phyloP scores from a whole-genome alignment of 148 eudicot genomes.

The Spergularia bocconei region DNA sequence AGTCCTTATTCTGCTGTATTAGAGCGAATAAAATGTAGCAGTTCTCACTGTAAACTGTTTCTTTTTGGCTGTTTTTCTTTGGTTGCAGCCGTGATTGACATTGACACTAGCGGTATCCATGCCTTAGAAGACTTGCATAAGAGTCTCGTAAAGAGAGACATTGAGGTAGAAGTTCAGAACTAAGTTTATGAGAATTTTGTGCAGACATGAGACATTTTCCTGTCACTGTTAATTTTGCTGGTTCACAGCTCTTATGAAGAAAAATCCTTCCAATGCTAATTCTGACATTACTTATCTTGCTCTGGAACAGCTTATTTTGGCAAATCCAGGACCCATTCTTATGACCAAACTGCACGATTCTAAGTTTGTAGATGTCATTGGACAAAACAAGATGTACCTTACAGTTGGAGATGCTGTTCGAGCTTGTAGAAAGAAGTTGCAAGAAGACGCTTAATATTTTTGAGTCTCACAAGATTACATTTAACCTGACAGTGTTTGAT shows the following conservation, averaged over 20 bases:
- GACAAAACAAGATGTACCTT: conserved; percentile 56
- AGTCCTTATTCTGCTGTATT: not conserved
- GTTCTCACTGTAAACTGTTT: not conserved
- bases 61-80: not conserved
- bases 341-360: conserved; percentile 54
- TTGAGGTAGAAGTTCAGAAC: conserved; percentile 36
- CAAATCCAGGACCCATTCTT: conserved; percentile 58
- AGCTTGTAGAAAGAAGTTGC: conserved; percentile 23
- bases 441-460: conserved; percentile 34
- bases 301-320: conserved; percentile 45
- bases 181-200: not conserved
- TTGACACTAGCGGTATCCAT: conserved; percentile 73
- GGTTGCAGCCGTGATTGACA: conserved; percentile 67
- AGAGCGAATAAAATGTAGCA: not conserved
- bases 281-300: not conserved
- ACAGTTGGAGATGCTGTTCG: conserved; percentile 59
- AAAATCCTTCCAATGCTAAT: not conserved
- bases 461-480: not conserved
- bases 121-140: conserved; percentile 56
- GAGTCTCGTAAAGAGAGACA: conserved; percentile 49
- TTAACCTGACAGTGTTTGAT: not conserved
- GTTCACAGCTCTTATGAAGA: too few relatives aligned
- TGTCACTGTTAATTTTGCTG: not conserved
- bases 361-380: conserved; percentile 33
- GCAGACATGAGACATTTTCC: not conserved